phyloP scores from a whole-genome alignment of 306 rosid genomes.

The Castanospermum australe region DNA sequence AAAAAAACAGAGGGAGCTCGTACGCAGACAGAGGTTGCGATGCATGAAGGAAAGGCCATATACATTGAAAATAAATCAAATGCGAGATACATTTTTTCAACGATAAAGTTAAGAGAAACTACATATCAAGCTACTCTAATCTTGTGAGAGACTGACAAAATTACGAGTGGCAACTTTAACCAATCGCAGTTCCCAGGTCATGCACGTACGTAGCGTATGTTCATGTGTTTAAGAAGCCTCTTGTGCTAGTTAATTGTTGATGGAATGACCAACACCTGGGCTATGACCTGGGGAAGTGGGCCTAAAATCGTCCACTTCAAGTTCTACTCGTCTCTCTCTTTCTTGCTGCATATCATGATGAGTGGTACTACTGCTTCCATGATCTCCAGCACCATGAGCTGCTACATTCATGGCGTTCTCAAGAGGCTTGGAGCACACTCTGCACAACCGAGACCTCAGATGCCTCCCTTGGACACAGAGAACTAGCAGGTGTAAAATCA shows the following conservation, averaged over 20 bases:
- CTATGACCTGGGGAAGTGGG: constrained; percentile 43
- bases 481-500: constrained; percentile 39
- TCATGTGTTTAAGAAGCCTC: neutral
- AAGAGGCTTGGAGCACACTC: neutral
- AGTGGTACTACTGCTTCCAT: neutral
- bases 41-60: neutral
- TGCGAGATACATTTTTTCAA: neutral
- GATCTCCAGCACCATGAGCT: neutral
- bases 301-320: constrained; percentile 31
- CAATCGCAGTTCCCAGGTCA: too few relatives aligned
- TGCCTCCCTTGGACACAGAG: constrained; percentile 48
- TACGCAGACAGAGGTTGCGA: neutral
- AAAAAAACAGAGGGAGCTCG: too few relatives aligned
- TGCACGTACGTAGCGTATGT: neutral
- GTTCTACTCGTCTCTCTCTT: neutral
- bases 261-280: constrained; percentile 51
- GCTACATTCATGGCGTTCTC: neutral
- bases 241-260: constrained; percentile 15
- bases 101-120: neutral
- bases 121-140: neutral
- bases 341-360: neutral
- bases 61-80: neutral
- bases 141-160: neutral
- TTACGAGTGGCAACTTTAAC: neutral
- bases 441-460: constrained; percentile 23